phyloP scores from a whole-genome alignment of 352 stramenopile species.

The Saprolegnia parasitica region DNA sequence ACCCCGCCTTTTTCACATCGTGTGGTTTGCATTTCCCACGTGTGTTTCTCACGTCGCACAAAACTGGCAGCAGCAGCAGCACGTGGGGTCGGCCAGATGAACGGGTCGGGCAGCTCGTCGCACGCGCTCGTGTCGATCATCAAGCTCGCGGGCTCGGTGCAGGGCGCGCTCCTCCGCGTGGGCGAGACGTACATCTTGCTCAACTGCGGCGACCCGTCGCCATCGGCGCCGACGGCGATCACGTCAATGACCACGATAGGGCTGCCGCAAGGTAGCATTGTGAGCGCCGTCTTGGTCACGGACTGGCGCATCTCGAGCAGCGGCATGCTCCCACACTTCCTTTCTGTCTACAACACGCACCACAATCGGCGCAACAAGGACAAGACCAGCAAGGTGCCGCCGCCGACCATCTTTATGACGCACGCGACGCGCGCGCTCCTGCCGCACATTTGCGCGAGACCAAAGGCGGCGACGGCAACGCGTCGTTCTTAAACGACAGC shows the following conservation, averaged over 20 bases:
- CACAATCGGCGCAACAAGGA: slow-evolving; percentile 27
- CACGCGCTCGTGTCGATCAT: slow-evolving; percentile 1
- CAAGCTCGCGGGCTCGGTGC: slow-evolving; percentile 20
- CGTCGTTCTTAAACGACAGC: slow-evolving; percentile 40
- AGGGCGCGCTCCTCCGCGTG: slow-evolving; percentile 15
- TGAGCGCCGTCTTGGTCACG: slow-evolving; percentile 26
- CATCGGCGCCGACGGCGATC: slow-evolving; percentile 6
- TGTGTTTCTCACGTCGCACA: neutral
- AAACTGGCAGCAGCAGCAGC: neutral
- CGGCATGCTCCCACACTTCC: slow-evolving; percentile 16
- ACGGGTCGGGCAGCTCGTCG: neutral
- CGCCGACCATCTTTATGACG: slow-evolving; percentile 58
- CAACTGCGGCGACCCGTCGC: slow-evolving; percentile 23
- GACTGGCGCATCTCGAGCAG: slow-evolving; percentile 26
- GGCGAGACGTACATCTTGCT: slow-evolving; percentile 25
- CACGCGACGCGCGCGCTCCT: slow-evolving; percentile 69
- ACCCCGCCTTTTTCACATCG: too few species aligned
- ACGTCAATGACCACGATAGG: slow-evolving; percentile 23
- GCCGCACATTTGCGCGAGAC: slow-evolving; percentile 63
- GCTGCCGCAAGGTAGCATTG: slow-evolving; percentile 18
- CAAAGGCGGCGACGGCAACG: slow-evolving; percentile 45
- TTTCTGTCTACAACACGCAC: slow-evolving; percentile 19
- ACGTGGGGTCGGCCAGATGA: slow-evolving; percentile 4
- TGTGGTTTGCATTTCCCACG: neutral
- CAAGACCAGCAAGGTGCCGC: slow-evolving; percentile 29